phyloP scores from a whole-genome alignment of 805 yeast genomes.

The Cyberlindnera xishuangbannaensis region DNA sequence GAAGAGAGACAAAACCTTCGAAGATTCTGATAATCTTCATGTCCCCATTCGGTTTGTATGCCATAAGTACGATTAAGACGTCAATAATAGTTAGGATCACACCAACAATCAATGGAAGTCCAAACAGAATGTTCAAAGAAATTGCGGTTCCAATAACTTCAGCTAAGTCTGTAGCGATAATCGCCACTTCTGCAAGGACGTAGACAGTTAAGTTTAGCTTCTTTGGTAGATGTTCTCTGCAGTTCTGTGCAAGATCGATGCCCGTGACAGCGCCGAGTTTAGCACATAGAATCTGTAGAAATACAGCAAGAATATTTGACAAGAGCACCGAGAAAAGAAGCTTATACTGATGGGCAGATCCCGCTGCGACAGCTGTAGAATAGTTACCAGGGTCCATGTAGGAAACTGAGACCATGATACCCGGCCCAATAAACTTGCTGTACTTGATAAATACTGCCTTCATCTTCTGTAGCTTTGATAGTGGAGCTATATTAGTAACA shows the following conservation, averaged over 20 bases:
- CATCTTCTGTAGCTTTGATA: slow-evolving; percentile 10
- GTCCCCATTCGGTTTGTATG: slow-evolving; percentile 82
- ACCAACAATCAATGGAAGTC: slow-evolving; percentile 76
- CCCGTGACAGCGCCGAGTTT: slow-evolving; percentile 94
- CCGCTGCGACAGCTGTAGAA: slow-evolving; percentile 90
- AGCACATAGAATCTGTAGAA: slow-evolving; percentile 79
- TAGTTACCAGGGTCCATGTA: slow-evolving; percentile 98
- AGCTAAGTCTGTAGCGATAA: slow-evolving; percentile 93
- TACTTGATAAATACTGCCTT: slow-evolving; percentile 38
- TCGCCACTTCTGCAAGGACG: slow-evolving; percentile 80
- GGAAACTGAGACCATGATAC: slow-evolving; percentile 89
- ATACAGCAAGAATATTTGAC: slow-evolving; percentile 81
- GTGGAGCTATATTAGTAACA: background rate
- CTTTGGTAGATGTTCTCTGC: slow-evolving; percentile 67
- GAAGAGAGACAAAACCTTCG: slow-evolving; percentile 71
- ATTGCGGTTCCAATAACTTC: slow-evolving; percentile 98
- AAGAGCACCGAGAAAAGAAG: slow-evolving; percentile 71
- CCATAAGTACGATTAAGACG: slow-evolving; percentile 78
- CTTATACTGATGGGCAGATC: slow-evolving; percentile 79
- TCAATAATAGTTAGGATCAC: slow-evolving; percentile 82
- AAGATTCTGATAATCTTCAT: slow-evolving; percentile 71
- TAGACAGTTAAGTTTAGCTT: slow-evolving; percentile 59
- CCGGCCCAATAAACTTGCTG: slow-evolving; percentile 81
- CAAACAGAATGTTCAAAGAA: slow-evolving; percentile 76
- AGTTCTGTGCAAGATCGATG: slow-evolving; percentile 80